phyloP scores from a whole-genome alignment of 805 yeast species.

The Kregervanrija fluxuum region DNA sequence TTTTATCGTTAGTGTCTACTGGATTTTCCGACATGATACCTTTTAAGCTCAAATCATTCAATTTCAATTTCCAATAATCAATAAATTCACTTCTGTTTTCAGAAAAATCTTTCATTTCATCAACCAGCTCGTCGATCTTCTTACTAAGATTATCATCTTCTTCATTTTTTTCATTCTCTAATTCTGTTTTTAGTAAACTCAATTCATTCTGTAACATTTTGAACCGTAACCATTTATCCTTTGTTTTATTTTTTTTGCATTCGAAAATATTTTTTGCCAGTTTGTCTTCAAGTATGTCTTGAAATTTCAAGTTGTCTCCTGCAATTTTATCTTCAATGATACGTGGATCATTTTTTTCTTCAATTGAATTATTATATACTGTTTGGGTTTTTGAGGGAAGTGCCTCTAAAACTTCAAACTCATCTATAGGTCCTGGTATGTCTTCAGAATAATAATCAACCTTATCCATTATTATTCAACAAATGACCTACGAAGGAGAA shows the following conservation, averaged over 20 bases:
- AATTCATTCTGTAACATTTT: constrained; percentile 8
- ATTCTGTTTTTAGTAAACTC: constrained; percentile 7
- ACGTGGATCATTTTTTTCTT: neutral
- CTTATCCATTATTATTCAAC: neutral
- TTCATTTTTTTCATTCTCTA: constrained; percentile 3
- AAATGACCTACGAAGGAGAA: too few species aligned
- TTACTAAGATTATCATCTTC: neutral
- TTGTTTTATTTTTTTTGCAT: neutral
- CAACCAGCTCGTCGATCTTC: constrained; percentile 1
- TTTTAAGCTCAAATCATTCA: neutral
- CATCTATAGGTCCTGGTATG: constrained; percentile 11
- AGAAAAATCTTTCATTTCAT: constrained; percentile 3
- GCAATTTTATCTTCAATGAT: neutral
- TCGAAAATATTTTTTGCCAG: constrained; percentile 1
- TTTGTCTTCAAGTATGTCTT: constrained; percentile 5
- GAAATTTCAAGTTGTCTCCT: neutral
- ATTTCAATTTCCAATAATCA: constrained; percentile 6
- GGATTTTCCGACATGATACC: neutral
- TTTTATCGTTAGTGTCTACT: neutral
- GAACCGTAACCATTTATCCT: constrained; percentile 6
- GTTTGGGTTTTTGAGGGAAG: constrained; percentile 1
- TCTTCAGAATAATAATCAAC: constrained; percentile 23
- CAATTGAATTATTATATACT: neutral
- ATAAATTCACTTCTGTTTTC: constrained; percentile 2
- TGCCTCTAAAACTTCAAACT: constrained; percentile 18